A percentile compares a stretch with the other conserved stretches of the same genome.
Evolutionary conservation across 75 land plant species (phyloP).

Genomic region (Selaginella moellendorffii): DNA sequence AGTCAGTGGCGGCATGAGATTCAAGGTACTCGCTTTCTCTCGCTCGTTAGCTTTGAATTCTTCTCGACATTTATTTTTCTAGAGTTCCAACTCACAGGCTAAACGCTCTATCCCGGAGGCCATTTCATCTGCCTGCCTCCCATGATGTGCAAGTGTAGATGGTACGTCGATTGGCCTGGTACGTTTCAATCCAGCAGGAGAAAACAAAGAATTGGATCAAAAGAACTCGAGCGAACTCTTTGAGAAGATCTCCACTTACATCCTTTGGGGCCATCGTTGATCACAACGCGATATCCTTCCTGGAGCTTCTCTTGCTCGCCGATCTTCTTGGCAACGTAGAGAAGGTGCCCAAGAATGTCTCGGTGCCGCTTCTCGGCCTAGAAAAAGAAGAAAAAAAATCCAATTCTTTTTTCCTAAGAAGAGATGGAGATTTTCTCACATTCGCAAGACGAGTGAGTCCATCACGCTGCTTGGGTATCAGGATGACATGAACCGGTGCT

Average conservation of each 20-base stretch:
- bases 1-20: background rate
- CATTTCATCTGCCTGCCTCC: constrained; percentile 96
- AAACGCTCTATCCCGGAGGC: constrained; percentile 70
- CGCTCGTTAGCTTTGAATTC: no score
- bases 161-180: constrained; percentile 93
- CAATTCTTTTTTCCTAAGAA: background rate
- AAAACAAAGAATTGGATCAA: background rate
- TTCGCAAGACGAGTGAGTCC: constrained; percentile 79
- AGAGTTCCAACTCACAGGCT: no score
- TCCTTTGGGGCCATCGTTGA: constrained; percentile 70
- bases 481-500: constrained; percentile 82
- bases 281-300: constrained; percentile 72
- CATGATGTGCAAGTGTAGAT: constrained; percentile 85
- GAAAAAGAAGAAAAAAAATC: background rate
- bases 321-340: constrained; percentile 59
- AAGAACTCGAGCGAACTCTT: background rate
- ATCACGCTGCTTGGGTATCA: constrained; percentile 80
- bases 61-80: no score
- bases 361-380: constrained; percentile 70
- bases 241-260: constrained; percentile 35
- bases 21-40: no score
- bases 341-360: constrained; percentile 69
- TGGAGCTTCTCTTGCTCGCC: constrained; percentile 71
- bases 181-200: background rate
- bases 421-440: constrained; percentile 19